Percentiles rank a stretch among this genome's conserved stretches.
phyloP scores from a whole-genome alignment of 2,329 filamentous ascomycete genomes.

The Chaetomium sp. region DNA sequence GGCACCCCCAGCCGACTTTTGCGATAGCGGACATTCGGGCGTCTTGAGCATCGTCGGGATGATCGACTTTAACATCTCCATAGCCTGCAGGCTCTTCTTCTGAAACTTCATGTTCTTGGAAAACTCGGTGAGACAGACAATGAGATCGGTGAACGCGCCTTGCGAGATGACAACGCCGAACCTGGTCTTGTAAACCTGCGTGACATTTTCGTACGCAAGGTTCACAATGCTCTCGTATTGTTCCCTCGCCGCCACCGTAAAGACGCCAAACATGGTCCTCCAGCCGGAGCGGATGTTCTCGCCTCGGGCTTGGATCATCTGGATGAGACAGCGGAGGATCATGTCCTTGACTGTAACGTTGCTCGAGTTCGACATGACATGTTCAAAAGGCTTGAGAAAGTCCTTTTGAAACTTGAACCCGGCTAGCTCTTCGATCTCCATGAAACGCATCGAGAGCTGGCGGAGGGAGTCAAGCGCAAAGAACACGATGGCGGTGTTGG shows the following conservation, averaged over 20 bases:
- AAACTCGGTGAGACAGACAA: conserved; percentile 96
- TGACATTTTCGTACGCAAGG: conserved; percentile 94
- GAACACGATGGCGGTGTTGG: conserved; percentile 95
- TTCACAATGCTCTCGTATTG: conserved; percentile 95
- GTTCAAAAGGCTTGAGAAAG: conserved; percentile 96
- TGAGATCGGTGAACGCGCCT: conserved; percentile 92
- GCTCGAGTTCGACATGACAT: conserved; percentile 90
- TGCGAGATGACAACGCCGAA: conserved; percentile 97
- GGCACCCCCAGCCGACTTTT: conserved; percentile 49
- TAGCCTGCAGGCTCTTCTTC: conserved; percentile 95
- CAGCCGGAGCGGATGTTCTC: conserved; percentile 97
- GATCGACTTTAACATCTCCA: conserved; percentile 91
- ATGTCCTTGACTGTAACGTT: conserved; percentile 96
- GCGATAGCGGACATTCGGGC: conserved; percentile 88
- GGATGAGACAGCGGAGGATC: conserved; percentile 91
- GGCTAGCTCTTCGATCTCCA: conserved; percentile 96
- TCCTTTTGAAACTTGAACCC: conserved; percentile 99
- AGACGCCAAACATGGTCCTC: conserved; percentile 99
- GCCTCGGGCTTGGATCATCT: conserved; percentile 97
- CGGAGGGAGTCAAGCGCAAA: conserved; percentile 94
- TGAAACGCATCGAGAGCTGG: conserved; percentile 96
- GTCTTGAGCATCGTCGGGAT: conserved; percentile 95
- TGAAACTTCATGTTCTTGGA: conserved; percentile 99
- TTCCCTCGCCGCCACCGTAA: conserved; percentile 91
- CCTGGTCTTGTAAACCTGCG: conserved; percentile 90